A percentile compares a stretch with the other conserved stretches of the same genome.
These are phyloP conservation scores for Corinectria fuckeliana DNA, from an alignment of 2,329 filamentous ascomycete genomes.

Conservation along the genomic window DNA sequence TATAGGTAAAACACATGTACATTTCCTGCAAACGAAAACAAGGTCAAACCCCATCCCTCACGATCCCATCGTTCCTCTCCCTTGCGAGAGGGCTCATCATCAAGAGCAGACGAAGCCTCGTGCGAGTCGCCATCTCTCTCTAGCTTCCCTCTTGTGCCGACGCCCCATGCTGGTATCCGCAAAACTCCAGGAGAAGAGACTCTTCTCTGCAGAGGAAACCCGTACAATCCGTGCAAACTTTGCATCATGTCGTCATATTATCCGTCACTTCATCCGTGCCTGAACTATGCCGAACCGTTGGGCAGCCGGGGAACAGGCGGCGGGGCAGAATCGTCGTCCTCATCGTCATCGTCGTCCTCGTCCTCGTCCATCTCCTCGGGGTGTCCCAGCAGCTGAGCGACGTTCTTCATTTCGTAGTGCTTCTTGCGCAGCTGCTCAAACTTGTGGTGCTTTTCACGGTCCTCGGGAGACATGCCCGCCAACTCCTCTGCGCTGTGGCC, in stretches of 20 bases:
- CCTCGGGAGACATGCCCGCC: constrained; percentile 69
- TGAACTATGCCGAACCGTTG: constrained; percentile 43
- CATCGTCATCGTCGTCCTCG: constrained; percentile 65
- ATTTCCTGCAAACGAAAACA: constrained; percentile 4
- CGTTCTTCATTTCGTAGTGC: constrained; percentile 98
- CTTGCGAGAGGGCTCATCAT: background rate
- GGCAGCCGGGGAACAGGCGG: constrained; percentile 54
- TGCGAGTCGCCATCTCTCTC: constrained; percentile 16
- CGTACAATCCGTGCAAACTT: constrained; percentile 7
- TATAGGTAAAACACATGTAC: constrained; percentile 22
- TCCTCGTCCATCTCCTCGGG: constrained; percentile 70
- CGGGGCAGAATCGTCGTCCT: constrained; percentile 55
- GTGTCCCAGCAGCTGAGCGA: constrained; percentile 84
- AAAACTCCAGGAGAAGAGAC: constrained; percentile 36
- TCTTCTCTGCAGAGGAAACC: constrained; percentile 9
- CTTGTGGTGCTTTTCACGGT: constrained; percentile 86
- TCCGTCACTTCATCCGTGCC: constrained; percentile 7
- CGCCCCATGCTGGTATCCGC: constrained; percentile 37
- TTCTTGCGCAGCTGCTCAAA: constrained; percentile 93
- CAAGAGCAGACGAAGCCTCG: constrained; percentile 24
- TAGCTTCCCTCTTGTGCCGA: constrained; percentile 30
- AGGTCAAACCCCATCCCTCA: constrained; percentile 1
- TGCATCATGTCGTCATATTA: constrained; percentile 15
- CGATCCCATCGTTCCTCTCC: background rate
- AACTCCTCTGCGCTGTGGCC: constrained; percentile 64